Percentiles rank a stretch among this genome's conserved stretches.
Evolutionary conservation across 2,329 filamentous ascomycete species (phyloP).

Genomic region (Colletotrichum noveboracense): DNA sequence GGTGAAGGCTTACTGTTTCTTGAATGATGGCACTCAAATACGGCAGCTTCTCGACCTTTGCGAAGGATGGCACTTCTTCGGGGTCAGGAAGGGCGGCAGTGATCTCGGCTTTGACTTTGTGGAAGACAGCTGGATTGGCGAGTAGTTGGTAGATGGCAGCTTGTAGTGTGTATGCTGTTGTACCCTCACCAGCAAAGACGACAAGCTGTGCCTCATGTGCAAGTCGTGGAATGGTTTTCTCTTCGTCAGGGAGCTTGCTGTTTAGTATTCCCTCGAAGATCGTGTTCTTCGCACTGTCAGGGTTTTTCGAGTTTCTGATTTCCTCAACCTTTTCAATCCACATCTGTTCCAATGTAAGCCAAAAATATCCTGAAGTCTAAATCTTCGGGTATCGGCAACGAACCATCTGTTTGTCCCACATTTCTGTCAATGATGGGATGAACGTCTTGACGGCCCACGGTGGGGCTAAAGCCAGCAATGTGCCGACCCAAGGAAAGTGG

Average conservation of each 20-base stretch:
- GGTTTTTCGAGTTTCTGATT: background rate
- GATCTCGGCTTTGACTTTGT: background rate
- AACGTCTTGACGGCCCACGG: background rate
- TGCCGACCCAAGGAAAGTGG: background rate
- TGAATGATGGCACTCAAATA: conserved; percentile 44
- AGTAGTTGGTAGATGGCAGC: background rate
- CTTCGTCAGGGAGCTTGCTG: background rate
- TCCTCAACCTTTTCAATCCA: background rate
- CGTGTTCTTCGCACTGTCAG: background rate
- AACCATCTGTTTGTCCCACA: background rate
- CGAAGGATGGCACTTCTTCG: background rate
- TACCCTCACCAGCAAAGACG: background rate
- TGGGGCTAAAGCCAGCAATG: background rate
- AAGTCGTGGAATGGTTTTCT: background rate
- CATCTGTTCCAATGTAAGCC: background rate
- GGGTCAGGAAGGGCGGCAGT: background rate
- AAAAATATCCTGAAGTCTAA: background rate
- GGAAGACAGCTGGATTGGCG: background rate
- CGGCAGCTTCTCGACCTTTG: conserved; percentile 36
- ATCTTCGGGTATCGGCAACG: background rate
- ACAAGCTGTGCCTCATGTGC: background rate
- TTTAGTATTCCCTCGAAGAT: background rate
- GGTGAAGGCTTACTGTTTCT: conserved; percentile 46
- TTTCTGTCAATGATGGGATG: background rate
- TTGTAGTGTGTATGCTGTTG: background rate